A percentile compares a stretch with the other conserved stretches of the same genome.
Conservation (phyloP, 306 rosid genomes). For the Casuarina cunninghamiana region DNA sequence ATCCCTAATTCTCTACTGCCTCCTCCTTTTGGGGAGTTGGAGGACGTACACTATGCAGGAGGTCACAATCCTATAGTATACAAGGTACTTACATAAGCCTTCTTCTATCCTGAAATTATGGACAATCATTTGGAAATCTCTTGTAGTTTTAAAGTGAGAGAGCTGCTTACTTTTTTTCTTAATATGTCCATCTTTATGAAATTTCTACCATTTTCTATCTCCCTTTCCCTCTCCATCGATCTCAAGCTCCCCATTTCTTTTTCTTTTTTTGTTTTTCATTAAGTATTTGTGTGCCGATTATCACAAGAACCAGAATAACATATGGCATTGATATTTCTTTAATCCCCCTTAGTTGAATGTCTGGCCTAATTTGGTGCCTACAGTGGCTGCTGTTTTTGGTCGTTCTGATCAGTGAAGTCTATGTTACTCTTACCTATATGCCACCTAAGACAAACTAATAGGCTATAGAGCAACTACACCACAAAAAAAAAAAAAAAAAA, state of each 20-base stretch:
- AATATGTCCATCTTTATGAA: not conserved
- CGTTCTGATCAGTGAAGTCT: not conserved
- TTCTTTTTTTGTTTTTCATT: too few species aligned
- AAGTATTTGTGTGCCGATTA: not conserved
- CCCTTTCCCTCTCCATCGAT: not conserved
- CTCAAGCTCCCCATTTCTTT: not conserved
- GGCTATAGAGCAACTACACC: not conserved
- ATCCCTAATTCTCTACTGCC: conserved; percentile 84
- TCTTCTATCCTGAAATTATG: not conserved
- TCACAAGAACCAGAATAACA: not conserved
- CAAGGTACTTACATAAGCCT: conserved; percentile 51
- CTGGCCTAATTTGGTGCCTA: not conserved
- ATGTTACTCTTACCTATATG: not conserved
- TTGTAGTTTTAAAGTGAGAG: not conserved
- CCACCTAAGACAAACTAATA: not conserved
- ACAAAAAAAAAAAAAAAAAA: not conserved
- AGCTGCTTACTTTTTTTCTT: not conserved
- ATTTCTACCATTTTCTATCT: not conserved
- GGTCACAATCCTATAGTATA: conserved; percentile 79
- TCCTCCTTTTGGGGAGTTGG: conserved; percentile 95
- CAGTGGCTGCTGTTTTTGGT: not conserved
- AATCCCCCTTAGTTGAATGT: not conserved
- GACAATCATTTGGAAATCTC: not conserved
- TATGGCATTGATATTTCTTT: not conserved
- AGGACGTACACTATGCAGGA: conserved; percentile 87